phyloP scores from a whole-genome alignment of 768 basidiomycete species.

The Tylopilus intermedius region DNA sequence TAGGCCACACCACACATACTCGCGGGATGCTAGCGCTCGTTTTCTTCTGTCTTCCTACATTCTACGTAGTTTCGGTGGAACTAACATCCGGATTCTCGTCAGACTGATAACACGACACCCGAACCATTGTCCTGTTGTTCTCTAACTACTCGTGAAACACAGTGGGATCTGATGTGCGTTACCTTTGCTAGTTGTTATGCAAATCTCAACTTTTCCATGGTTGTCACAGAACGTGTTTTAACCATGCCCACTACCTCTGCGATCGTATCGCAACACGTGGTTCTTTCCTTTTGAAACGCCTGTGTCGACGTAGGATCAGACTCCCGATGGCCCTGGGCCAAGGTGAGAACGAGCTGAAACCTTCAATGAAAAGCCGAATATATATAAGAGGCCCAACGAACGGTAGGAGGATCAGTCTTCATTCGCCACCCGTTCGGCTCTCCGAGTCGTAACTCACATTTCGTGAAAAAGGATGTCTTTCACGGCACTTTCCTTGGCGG shows the following conservation, averaged over 20 bases:
- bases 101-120: too few relatives aligned
- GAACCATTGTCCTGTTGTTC: not conserved
- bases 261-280: not conserved
- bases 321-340: not conserved
- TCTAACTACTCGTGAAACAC: not conserved
- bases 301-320: not conserved
- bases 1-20: too few relatives aligned
- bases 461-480: not conserved
- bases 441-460: not conserved
- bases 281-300: not conserved
- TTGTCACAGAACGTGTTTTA: not conserved
- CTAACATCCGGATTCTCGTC: too few relatives aligned
- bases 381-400: slow-evolving; percentile 4
- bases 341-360: not conserved
- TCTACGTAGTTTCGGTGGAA: too few relatives aligned
- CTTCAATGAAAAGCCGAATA: not conserved
- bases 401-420: not conserved
- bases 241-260: not conserved
- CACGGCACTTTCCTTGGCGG: not conserved
- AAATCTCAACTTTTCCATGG: not conserved
- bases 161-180: not conserved
- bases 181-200: too few relatives aligned
- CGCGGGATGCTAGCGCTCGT: too few relatives aligned
- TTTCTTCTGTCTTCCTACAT: too few relatives aligned
- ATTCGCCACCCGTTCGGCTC: not conserved